Percentiles rank a stretch among this genome's conserved stretches.
Evolutionary conservation across 164 flowering plant genomes (phyloP).

Genomic region (Aristolochia fimbriata): DNA sequence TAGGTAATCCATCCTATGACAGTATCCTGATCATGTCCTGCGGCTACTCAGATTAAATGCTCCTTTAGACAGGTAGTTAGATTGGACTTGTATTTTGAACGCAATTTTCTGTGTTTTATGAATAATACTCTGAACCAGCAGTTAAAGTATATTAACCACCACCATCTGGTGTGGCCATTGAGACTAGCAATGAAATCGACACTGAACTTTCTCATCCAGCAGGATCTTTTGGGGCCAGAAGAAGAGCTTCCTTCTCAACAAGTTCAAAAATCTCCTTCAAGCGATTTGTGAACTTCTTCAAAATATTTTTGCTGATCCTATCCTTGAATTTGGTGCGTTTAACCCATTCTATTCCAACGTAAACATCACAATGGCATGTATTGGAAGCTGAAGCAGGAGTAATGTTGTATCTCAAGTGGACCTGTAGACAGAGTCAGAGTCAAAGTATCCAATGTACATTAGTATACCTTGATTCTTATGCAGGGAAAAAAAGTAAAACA

Average conservation of each 20-base stretch:
- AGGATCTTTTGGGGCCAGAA: no score
- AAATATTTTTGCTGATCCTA: constrained; percentile 42
- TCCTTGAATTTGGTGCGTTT: constrained; percentile 54
- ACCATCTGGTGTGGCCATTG: no score
- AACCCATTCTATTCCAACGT: constrained; percentile 52
- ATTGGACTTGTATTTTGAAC: no score
- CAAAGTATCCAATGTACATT: neutral
- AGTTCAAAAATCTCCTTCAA: constrained; percentile 39
- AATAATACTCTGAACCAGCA: no score
- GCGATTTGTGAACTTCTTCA: constrained; percentile 31
- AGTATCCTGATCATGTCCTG: no score
- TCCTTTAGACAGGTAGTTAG: no score
- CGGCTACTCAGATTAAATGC: no score
- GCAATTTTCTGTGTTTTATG: no score
- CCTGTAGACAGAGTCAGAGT: constrained; percentile 24
- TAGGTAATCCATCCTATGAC: no score
- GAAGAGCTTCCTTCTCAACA: constrained; percentile 32
- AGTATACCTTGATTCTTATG: neutral
- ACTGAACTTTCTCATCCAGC: no score
- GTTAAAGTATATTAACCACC: no score
- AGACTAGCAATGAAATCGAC: no score
- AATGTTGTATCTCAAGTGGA: constrained; percentile 45
- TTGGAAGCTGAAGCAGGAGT: constrained; percentile 15
- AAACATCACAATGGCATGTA: constrained; percentile 45
- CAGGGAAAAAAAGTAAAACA: neutral